A percentile compares a stretch with the other conserved stretches of the same genome.
Evolutionary conservation across 169 alveolate genomes (phyloP).

Genomic region (Amoebophrya sp.): DNA sequence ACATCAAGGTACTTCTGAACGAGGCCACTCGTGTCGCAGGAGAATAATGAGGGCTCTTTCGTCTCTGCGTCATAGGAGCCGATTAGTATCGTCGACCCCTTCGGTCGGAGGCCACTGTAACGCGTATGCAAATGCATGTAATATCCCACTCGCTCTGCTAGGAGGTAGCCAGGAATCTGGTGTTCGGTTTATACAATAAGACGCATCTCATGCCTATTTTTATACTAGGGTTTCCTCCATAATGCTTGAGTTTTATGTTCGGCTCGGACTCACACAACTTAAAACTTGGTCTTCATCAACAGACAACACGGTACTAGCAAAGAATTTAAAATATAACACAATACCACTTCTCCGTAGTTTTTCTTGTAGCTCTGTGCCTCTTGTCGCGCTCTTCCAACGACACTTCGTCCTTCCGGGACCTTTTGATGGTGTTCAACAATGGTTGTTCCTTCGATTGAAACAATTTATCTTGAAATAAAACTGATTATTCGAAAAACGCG

Average conservation of each 20-base stretch:
- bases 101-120: constrained; percentile 84
- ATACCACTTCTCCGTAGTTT: constrained; percentile 63
- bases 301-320: no score
- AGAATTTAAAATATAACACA: no score
- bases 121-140: constrained; percentile 80
- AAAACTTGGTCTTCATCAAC: no score
- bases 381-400: constrained; percentile 76
- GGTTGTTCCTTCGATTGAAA: no score
- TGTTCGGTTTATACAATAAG: neutral
- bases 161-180: constrained; percentile 71
- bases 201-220: no score
- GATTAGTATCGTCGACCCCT: constrained; percentile 74
- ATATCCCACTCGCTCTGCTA: constrained; percentile 82
- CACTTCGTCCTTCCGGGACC: constrained; percentile 84
- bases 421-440: constrained; percentile 68
- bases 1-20: neutral
- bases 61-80: neutral
- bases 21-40: neutral
- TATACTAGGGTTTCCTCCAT: no score
- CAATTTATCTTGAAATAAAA: no score
- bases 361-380: constrained; percentile 74
- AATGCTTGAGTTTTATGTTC: no score
- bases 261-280: no score
- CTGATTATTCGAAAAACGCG: no score
- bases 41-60: neutral